Evolutionary conservation across 257 asterid genomes (phyloP), one percentile per base, ranked within the genome.

Genomic region (Solanum sparsipilum): DNA sequence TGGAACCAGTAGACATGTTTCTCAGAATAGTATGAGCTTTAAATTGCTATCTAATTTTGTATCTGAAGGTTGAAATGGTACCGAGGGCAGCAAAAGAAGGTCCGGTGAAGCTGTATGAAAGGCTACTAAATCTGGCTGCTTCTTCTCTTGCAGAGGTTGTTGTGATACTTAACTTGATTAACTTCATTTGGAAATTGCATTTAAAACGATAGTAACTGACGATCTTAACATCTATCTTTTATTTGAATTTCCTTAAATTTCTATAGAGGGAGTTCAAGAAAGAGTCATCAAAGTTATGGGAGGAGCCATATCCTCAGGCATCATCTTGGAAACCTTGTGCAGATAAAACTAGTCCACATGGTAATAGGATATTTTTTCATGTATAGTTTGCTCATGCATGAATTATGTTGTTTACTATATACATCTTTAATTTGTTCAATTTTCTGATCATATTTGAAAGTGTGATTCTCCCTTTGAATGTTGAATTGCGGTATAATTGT

Each of bases 321-420:
- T 92, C 96, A 36, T 27, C 84, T 36, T 97, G 99, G 99, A 92
- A 89, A 83, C 98, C 98, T 23, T 95, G 99, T 90, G 95, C 99
- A 63, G 91, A 93, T 90, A 87, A 87, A 90, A 90, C 83, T 83
- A 88, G 56, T 88, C 58, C 88, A 82, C 90, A 84, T 93, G 96
- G 98, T 94, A 90, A 73, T 35, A 41, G 83, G 23, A 41, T 56
- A 56, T 39, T 18, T 35, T 25, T 27, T 27, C 48, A 67, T 46
- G 58, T 78, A 4, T 44, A 84, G 68, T 58, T 71, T 67, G 63
- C 39, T 84, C 46, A 25, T 73, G 85, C 70, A 73, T 82, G 68
- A 44, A 56, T 39, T 76, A 60, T 15, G 39, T 63, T 48, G 29
- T 9, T 48, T 46, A 60, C 67, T 74, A 58, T 23, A 29, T 44